Conservation (phyloP, 371 early-diverging fungal species). For the Saksenaea vasiformis region DNA sequence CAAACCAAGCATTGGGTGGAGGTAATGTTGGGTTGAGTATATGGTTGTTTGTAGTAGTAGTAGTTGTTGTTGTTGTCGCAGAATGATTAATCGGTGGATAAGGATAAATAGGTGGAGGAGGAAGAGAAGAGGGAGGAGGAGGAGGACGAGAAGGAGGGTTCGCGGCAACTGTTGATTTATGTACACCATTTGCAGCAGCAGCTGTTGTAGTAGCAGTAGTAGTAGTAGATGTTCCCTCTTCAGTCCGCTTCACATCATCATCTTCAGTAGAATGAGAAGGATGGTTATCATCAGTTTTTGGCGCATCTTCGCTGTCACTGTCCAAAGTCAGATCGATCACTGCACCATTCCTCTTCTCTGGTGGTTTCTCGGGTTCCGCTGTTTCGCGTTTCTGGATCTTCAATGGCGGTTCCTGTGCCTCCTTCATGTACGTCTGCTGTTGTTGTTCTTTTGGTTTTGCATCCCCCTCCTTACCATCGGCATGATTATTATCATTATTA, state of each 20-base stretch:
- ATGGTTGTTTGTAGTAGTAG: too few relatives aligned
- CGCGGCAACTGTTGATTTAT: too few relatives aligned
- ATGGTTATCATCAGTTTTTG: background rate
- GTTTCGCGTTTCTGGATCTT: slow-evolving; percentile 5
- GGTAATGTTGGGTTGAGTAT: too few relatives aligned
- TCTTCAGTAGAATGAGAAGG: background rate
- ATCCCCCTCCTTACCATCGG: background rate
- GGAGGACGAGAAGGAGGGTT: background rate
- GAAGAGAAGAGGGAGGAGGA: slow-evolving; percentile 1
- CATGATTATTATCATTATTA: slow-evolving; percentile 8
- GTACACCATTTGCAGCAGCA: too few relatives aligned
- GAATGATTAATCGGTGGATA: too few relatives aligned
- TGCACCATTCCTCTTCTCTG: slow-evolving; percentile 16
- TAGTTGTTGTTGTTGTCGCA: too few relatives aligned
- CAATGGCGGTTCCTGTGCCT: background rate
- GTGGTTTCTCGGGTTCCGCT: background rate
- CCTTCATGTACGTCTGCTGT: slow-evolving; percentile 8
- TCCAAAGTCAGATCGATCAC: slow-evolving; percentile 70
- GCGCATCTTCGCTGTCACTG: slow-evolving; percentile 58
- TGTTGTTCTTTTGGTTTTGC: background rate
- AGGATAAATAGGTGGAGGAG: background rate
- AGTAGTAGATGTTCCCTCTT: too few relatives aligned
- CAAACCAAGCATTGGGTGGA: too few relatives aligned
- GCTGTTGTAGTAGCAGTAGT: too few relatives aligned
- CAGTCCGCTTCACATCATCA: background rate